Evolutionary conservation across 148 eudicot genomes (phyloP).

Genomic region (Rhododendron kiyosumense): DNA sequence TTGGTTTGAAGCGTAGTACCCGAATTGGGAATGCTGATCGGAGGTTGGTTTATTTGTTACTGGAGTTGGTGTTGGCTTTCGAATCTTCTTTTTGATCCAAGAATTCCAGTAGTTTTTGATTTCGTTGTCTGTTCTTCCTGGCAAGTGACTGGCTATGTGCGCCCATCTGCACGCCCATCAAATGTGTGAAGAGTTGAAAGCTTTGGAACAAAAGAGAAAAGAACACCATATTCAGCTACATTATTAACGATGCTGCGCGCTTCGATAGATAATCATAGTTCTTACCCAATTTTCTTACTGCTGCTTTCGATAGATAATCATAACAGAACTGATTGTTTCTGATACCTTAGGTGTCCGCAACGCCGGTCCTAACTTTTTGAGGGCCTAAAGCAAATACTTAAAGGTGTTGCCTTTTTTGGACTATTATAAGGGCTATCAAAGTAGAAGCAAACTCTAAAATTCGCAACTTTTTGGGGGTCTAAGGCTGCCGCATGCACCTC

Average conservation of each 20-base stretch:
- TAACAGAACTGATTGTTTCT: no score
- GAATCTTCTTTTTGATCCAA: constrained; percentile 89
- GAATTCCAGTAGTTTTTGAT: constrained; percentile 96
- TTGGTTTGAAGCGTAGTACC: constrained; percentile 17
- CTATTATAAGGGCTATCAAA: no score
- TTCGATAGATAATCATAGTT: background rate
- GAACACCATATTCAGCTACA: background rate
- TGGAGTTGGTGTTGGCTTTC: constrained; percentile 37
- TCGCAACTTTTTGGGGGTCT: no score
- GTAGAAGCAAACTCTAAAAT: no score
- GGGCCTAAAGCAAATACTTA: no score
- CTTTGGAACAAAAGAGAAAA: background rate
- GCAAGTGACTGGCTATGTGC: constrained; percentile 90
- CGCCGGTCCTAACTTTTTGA: no score
- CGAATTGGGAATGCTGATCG: constrained; percentile 10
- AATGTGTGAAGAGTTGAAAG: background rate
- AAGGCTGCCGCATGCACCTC: no score
- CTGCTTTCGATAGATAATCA: background rate
- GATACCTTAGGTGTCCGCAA: no score
- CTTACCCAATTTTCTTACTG: background rate
- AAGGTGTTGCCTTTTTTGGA: no score
- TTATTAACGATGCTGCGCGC: background rate
- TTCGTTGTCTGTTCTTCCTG: constrained; percentile 92
- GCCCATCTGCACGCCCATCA: constrained; percentile 63
- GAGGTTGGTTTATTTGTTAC: constrained; percentile 10